Percentiles rank a stretch among this genome's conserved stretches.
These are phyloP conservation scores for Vararia minispora DNA, from an alignment of 768 basidiomycete genomes.

Conservation along the genomic window DNA sequence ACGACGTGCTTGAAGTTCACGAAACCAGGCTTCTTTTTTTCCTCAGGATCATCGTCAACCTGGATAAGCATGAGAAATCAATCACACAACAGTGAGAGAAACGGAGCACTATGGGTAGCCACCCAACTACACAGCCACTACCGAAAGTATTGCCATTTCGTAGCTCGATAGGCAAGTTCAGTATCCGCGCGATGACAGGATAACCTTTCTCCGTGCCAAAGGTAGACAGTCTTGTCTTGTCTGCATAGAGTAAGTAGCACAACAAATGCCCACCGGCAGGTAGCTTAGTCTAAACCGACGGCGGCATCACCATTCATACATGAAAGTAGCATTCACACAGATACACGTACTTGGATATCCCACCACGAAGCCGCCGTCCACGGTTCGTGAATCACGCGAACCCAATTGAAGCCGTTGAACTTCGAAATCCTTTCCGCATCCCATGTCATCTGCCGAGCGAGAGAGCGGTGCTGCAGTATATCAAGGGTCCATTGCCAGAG, in stretches of 20 bases:
- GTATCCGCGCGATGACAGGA: slow-evolving; percentile 10
- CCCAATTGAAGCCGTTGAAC: slow-evolving; percentile 19
- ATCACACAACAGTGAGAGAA: background rate
- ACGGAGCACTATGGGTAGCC: slow-evolving; percentile 14
- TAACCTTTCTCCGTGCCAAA: slow-evolving; percentile 16
- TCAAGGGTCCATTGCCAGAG: slow-evolving; percentile 21
- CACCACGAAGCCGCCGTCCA: slow-evolving; percentile 27
- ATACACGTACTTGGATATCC: slow-evolving; percentile 24
- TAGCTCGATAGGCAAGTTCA: slow-evolving; percentile 14
- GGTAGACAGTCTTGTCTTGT: slow-evolving; percentile 12
- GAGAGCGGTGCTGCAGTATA: slow-evolving; percentile 18
- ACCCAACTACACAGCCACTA: slow-evolving; percentile 11
- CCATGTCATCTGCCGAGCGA: slow-evolving; percentile 20
- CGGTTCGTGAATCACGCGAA: slow-evolving; percentile 24
- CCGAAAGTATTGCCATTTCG: slow-evolving; percentile 13
- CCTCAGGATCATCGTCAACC: slow-evolving; percentile 4
- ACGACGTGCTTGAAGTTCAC: slow-evolving; percentile 14
- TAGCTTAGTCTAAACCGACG: slow-evolving; percentile 4
- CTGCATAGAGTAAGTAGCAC: slow-evolving; percentile 12
- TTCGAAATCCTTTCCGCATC: slow-evolving; percentile 22
- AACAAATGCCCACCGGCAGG: slow-evolving; percentile 9
- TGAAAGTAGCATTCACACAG: background rate
- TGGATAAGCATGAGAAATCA: background rate
- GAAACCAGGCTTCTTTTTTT: slow-evolving; percentile 8
- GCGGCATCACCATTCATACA: background rate